phyloP scores from a whole-genome alignment of 805 yeast genomes.

The Candida lessepsii region DNA sequence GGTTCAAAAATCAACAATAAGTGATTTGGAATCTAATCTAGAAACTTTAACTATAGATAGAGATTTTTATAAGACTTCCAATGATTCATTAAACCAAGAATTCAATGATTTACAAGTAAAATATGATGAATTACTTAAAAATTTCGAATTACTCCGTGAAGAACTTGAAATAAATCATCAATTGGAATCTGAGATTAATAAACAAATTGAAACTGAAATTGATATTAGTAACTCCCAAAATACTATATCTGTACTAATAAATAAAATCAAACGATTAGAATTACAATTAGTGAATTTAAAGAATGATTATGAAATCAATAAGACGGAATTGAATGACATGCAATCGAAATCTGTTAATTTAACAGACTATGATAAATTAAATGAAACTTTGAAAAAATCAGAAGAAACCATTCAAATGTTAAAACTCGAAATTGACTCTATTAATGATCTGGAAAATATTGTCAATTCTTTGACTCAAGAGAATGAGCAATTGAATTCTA shows the following conservation, averaged over 20 bases:
- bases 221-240: neutral
- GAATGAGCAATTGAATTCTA: constrained; percentile 33
- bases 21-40: constrained; percentile 13
- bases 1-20: constrained; percentile 18
- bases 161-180: constrained; percentile 37
- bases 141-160: constrained; percentile 32
- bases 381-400: constrained; percentile 26
- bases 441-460: constrained; percentile 34
- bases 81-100: constrained; percentile 25
- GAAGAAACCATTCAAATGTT: constrained; percentile 25
- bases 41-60: constrained; percentile 44
- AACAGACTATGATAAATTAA: constrained; percentile 27
- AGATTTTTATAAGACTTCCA: constrained; percentile 39
- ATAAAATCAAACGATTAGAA: constrained; percentile 40
- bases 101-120: constrained; percentile 24
- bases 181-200: constrained; percentile 30
- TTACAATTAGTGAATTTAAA: constrained; percentile 29
- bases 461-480: constrained; percentile 34
- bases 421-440: constrained; percentile 32
- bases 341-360: constrained; percentile 15
- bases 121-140: constrained; percentile 29
- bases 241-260: constrained; percentile 16
- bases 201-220: constrained; percentile 5
- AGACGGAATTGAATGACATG: constrained; percentile 9
- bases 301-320: constrained; percentile 1